Percentiles rank a stretch among this genome's conserved stretches.
Evolutionary conservation across 306 rosid genomes (phyloP).

Genomic region (Castanea sativa): DNA sequence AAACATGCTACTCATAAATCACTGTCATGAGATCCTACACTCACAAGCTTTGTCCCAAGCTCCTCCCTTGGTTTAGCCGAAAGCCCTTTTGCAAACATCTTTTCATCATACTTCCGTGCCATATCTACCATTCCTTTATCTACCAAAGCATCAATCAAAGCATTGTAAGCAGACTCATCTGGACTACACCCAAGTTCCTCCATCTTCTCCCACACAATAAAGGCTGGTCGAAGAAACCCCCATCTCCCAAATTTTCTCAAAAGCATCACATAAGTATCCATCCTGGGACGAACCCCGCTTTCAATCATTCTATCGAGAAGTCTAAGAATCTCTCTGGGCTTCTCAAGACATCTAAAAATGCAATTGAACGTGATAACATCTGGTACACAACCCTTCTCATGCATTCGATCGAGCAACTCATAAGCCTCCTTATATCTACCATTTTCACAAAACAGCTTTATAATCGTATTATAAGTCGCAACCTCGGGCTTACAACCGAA

Average conservation of each 20-base stretch:
- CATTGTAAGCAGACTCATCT: constrained; percentile 75
- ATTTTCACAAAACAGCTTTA: constrained; percentile 68
- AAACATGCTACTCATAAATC: constrained; percentile 8
- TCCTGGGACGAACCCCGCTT: constrained; percentile 61
- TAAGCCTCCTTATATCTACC: constrained; percentile 68
- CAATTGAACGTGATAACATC: constrained; percentile 64
- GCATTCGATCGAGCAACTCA: constrained; percentile 50
- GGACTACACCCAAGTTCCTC: constrained; percentile 77
- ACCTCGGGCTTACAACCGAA: constrained; percentile 58
- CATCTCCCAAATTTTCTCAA: constrained; percentile 84
- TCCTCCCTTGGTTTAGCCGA: constrained; percentile 76
- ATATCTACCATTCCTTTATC: constrained; percentile 70
- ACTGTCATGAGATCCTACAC: constrained; percentile 27
- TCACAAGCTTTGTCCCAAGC: constrained; percentile 48
- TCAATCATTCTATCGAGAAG: constrained; percentile 71
- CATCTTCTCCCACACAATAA: constrained; percentile 75
- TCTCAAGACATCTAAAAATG: constrained; percentile 57
- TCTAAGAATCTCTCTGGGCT: constrained; percentile 60
- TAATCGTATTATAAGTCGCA: constrained; percentile 68
- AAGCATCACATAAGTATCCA: constrained; percentile 85
- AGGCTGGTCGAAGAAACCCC: constrained; percentile 86
- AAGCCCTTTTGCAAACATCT: constrained; percentile 83
- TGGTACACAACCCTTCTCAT: constrained; percentile 44
- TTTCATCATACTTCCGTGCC: constrained; percentile 83
- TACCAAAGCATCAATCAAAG: constrained; percentile 74